phyloP scores from a whole-genome alignment of 495 filamentous ascomycete species.

The Mycothermus thermophilus region DNA sequence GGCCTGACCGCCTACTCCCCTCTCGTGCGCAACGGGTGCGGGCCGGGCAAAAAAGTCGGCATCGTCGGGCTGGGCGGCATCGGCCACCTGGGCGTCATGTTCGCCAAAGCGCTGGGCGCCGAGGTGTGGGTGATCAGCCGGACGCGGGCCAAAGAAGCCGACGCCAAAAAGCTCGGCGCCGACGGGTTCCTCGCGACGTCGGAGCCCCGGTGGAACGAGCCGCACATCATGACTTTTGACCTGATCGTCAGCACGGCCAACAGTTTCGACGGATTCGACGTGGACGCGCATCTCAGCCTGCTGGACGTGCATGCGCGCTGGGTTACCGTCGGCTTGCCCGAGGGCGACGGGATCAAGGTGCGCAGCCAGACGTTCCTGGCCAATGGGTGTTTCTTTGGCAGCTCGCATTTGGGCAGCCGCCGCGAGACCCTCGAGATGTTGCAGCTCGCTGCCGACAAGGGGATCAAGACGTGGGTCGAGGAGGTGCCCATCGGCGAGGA shows the following conservation, averaged over 20 bases:
- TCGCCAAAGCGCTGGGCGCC: constrained; percentile 56
- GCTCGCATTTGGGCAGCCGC: constrained; percentile 68
- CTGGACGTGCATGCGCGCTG: constrained; percentile 75
- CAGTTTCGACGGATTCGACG: constrained; percentile 38
- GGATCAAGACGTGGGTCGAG: constrained; percentile 71
- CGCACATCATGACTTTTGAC: constrained; percentile 42
- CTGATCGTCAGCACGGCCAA: constrained; percentile 47
- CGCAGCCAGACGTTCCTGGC: constrained; percentile 61
- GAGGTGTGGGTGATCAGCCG: constrained; percentile 60
- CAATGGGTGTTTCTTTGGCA: constrained; percentile 69
- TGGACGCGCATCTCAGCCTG: constrained; percentile 58
- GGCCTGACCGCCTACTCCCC: constrained; percentile 73
- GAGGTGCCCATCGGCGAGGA: constrained; percentile 56
- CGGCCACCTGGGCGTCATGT: constrained; percentile 59
- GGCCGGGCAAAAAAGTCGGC: constrained; percentile 69
- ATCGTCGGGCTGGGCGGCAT: constrained; percentile 61
- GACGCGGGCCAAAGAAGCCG: constrained; percentile 51
- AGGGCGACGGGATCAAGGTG: constrained; percentile 59
- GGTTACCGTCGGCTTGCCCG: constrained; percentile 73
- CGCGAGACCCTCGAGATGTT: constrained; percentile 75
- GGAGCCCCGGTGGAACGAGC: constrained; percentile 50
- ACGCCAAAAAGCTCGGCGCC: constrained; percentile 56
- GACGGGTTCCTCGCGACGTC: constrained; percentile 56
- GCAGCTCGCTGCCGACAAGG: constrained; percentile 66
- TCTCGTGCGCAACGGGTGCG: constrained; percentile 57